Evolutionary conservation across 768 basidiomycete species (phyloP).

Genomic region (Clavulina sp.): DNA sequence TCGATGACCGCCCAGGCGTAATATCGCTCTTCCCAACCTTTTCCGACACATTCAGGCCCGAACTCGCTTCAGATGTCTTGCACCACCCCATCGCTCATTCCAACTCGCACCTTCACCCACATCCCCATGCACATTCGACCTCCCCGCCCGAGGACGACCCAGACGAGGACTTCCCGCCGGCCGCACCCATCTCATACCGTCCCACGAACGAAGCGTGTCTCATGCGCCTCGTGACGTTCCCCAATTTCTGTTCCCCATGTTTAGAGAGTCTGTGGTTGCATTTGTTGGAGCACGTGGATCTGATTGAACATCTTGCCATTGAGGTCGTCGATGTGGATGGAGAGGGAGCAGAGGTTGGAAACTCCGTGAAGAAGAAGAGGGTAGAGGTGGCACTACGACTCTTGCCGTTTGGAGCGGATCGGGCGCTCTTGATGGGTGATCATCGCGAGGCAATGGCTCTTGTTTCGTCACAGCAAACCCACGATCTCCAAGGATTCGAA

Average conservation of each 20-base stretch:
- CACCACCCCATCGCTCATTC: too few species aligned
- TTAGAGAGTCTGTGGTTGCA: constrained; percentile 56
- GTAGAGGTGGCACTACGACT: too few species aligned
- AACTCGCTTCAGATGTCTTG: too few species aligned
- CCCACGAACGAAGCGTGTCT: constrained; percentile 72
- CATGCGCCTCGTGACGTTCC: constrained; percentile 53
- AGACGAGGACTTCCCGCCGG: constrained; percentile 36
- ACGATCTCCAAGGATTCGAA: too few species aligned
- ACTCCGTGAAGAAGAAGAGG: too few species aligned
- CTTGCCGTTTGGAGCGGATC: background rate
- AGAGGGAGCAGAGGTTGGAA: too few species aligned
- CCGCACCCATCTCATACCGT: constrained; percentile 51
- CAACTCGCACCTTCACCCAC: too few species aligned
- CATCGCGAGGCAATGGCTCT: too few species aligned
- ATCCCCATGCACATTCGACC: too few species aligned
- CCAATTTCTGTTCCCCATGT: constrained; percentile 61
- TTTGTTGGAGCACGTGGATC: constrained; percentile 37
- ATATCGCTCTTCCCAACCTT: constrained; percentile 63
- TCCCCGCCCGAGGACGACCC: background rate
- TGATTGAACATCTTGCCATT: constrained; percentile 36
- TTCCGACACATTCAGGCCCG: too few species aligned
- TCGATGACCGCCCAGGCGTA: constrained; percentile 36
- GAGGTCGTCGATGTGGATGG: too few species aligned
- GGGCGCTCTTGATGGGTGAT: background rate
- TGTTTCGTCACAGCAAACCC: too few species aligned